Base-by-base conservation (phyloP, 148 eudicot species). In the Hydrangea macrophylla region DNA sequence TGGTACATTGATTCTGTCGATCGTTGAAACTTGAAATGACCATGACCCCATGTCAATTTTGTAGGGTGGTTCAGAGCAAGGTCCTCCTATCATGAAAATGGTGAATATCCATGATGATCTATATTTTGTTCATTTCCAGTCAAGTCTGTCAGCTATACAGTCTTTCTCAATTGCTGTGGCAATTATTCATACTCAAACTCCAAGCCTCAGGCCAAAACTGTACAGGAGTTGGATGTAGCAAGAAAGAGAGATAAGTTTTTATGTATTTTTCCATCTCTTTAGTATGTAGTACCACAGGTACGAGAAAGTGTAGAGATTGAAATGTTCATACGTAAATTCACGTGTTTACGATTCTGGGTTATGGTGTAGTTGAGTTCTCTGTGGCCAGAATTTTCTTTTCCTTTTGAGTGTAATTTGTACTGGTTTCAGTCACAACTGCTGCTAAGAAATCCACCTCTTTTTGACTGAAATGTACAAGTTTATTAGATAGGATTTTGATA, bases 151-250 rank as follows among this genome's bases (percentile, higher is more conserved):
- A 61, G 70, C 85, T 60, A 63, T 91, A 73, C 97, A 91, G 74
- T 82, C 82, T 78, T 79, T 88, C 55, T 81, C 94, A 2, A 83
- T 91, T 55, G 94, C 88, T 23, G 89, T 84, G 70, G 86, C 97
- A 32, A 75, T 80, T 32, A 58, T 86, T 69, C 97, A 91, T 74
- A 79, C 84, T 60, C 82, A 71, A 39, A 79, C 68, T 66, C 86
- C 81, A 15, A 64, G 62, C 55, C 84, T 83, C 71, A 75, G 76
- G 59, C 81, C 88, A 32, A 75, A 72, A 72, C 67, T 81, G 79
- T 77, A 88, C 76, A 83, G 68, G 74, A 75, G 55, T 69, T 70
- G 75, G n/a, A 80, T 13, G 33, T 63, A 10, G 30, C 42, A 44
- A 32, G 71, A 84, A 31, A 20, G 31, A 6, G 24, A 25, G 23